Evolutionary conservation across 345 rosid species (phyloP), one percentile per base, ranked within the genome.

Genomic region (Excoecaria agallocha): DNA sequence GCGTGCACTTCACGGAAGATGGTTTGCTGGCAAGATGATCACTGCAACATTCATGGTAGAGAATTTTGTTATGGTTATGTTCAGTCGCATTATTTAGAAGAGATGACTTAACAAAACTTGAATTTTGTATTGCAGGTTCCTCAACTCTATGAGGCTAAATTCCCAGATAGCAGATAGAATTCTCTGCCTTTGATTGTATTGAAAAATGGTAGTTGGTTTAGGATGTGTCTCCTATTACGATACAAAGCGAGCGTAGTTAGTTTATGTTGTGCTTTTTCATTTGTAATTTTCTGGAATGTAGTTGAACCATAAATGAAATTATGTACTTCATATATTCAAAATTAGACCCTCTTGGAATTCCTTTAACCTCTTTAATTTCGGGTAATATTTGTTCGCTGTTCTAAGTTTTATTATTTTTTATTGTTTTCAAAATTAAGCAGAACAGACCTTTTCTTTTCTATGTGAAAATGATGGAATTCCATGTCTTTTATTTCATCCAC

Each of bases 21-120:
- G 99, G 98, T 96, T 96, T 83, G 99, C 99, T 3, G 98, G 95
- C 67, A 91, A 93, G 82, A 90, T 93, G 98, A 96, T 93, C 62
- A 91, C 97, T 6, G 99, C 98, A 6, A 83, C 90, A n/a, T 96
- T 78, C 84, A 88, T 93, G 91, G 99, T 92, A 48, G 20, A 4
- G 39, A 60, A 55, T 15, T 38, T 71, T 20, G 39, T 15, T 12
- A 22, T 11, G 4, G 24, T 22, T 1, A 20, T 6, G 22, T 8
- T 6, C 15, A 22, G 1, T 6, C 25, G 0, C 10, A 43, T 43
- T 19, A 15, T 15, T 22, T 58, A 4, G 8, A 1, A 30, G 9
- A 17, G 11, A 39, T 43, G 43, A 63, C 20, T 63, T 63, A 51
- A 22, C 35, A 63, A 12, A 13, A 12, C 15, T 52, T 1, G 50